These are phyloP conservation scores for Verticillium nubilum DNA, from an alignment of 2,329 filamentous ascomycete genomes.

Conservation along the genomic window DNA sequence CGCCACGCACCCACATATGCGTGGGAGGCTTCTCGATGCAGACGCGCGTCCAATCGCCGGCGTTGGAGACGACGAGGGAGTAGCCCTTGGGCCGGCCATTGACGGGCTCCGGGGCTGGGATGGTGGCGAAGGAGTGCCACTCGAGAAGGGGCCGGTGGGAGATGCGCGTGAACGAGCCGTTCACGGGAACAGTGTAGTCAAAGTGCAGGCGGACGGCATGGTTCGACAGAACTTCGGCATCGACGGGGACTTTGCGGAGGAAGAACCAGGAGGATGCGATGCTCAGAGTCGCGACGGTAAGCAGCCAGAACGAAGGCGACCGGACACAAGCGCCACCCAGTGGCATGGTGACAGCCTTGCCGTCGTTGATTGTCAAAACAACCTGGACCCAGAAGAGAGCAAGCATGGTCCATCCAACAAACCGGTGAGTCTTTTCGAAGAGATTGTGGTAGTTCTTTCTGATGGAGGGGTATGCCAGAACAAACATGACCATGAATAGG, in stretches of 20 bases:
- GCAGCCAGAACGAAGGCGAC: conserved; percentile 58
- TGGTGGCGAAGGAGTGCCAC: conserved; percentile 73
- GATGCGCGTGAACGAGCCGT: conserved; percentile 53
- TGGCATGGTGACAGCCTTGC: conserved; percentile 24
- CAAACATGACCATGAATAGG: conserved; percentile 54
- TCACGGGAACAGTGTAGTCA: conserved; percentile 53
- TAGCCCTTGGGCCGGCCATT: conserved; percentile 45
- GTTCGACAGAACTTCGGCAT: conserved; percentile 60
- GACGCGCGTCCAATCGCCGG: conserved; percentile 67
- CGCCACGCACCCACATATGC: conserved; percentile 62
- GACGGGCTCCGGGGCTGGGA: conserved; percentile 46
- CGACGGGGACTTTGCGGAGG: conserved; percentile 62
- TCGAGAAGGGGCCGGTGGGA: conserved; percentile 60
- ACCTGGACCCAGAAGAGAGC: conserved; percentile 58
- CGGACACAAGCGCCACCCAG: conserved; percentile 30
- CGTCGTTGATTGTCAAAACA: conserved; percentile 46
- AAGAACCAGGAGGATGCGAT: conserved; percentile 69
- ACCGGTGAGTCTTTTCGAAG: conserved; percentile 69
- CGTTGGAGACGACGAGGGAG: conserved; percentile 65
- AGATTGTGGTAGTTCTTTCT: conserved; percentile 59
- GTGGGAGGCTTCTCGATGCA: conserved; percentile 58
- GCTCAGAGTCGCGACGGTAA: conserved; percentile 57
- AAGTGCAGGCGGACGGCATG: conserved; percentile 71
- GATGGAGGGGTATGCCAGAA: conserved; percentile 58
- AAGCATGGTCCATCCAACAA: conserved; percentile 65